Conservation (phyloP, 2,329 filamentous ascomycete genomes). For the Aaosphaeria pasadenensis region DNA sequence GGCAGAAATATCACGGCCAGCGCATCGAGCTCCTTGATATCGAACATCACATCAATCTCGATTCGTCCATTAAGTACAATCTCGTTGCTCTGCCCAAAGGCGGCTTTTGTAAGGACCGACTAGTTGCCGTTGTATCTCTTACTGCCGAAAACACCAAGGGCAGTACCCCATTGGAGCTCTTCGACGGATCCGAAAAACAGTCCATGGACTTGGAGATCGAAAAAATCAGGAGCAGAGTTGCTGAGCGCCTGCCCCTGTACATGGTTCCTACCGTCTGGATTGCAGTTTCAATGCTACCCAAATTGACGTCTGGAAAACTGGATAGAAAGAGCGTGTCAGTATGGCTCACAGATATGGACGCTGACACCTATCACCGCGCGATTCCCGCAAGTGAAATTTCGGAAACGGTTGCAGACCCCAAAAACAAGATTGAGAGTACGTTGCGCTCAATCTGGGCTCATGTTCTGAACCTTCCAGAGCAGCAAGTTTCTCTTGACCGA, state of each 20-base stretch:
- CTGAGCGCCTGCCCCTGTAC: constrained; percentile 7
- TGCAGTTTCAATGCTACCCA: constrained; percentile 12
- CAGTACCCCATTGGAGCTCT: constrained; percentile 3
- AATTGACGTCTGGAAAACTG: constrained; percentile 13
- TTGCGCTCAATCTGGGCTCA: constrained; percentile 28
- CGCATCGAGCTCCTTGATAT: constrained; percentile 25
- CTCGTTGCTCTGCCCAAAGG: constrained; percentile 9
- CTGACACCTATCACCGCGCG: constrained; percentile 12
- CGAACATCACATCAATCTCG: constrained; percentile 19
- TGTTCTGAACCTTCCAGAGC: constrained; percentile 24
- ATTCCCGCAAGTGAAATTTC: constrained; percentile 7
- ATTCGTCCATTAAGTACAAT: constrained; percentile 12
- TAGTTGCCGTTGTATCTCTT: constrained; percentile 12
- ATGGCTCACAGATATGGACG: constrained; percentile 14
- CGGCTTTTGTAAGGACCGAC: constrained; percentile 9
- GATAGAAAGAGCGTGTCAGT: constrained; percentile 10
- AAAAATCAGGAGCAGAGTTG: constrained; percentile 2
- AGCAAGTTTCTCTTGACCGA: constrained; percentile 23
- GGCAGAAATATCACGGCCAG: constrained; percentile 30
- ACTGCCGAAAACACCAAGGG: background rate
- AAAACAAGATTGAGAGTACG: constrained; percentile 12
- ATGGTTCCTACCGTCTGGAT: constrained; percentile 13
- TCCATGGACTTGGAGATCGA: constrained; percentile 4
- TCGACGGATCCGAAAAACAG: constrained; percentile 4
- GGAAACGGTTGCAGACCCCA: constrained; percentile 1